Evolutionary conservation across 2,329 filamentous ascomycete genomes (phyloP).

Genomic region (Colletotrichum eremochloae): DNA sequence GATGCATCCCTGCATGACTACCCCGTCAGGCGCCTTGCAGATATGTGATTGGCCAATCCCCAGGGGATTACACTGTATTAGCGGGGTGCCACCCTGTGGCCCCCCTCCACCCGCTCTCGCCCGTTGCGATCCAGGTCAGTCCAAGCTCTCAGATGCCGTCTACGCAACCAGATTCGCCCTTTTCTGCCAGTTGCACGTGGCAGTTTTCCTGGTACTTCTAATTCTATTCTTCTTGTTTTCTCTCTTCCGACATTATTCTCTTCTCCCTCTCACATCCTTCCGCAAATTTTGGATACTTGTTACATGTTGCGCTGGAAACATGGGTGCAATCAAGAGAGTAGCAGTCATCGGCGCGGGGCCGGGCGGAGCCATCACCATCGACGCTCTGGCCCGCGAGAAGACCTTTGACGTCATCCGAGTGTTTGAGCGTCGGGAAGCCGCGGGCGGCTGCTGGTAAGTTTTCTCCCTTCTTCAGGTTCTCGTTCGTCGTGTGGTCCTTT

Average conservation of each 20-base stretch:
- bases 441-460: slow-evolving; percentile 72
- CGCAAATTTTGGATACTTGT: neutral
- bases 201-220: neutral
- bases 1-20: slow-evolving; percentile 31
- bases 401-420: slow-evolving; percentile 70
- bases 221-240: neutral
- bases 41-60: slow-evolving; percentile 20
- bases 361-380: slow-evolving; percentile 70
- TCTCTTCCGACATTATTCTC: neutral
- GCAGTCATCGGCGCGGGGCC: slow-evolving; percentile 74
- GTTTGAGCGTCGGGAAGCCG: slow-evolving; percentile 71
- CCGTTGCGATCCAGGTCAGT: slow-evolving; percentile 16
- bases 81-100: slow-evolving; percentile 12
- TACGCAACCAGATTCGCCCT: slow-evolving; percentile 14
- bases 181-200: neutral
- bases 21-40: slow-evolving; percentile 35
- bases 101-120: neutral
- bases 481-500: neutral
- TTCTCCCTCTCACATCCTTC: neutral
- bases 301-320: slow-evolving; percentile 1
- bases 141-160: slow-evolving; percentile 16
- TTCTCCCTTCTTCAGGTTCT: neutral
- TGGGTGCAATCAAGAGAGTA: slow-evolving; percentile 54
- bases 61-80: neutral
- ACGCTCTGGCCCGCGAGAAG: slow-evolving; percentile 71